Evolutionary conservation across 441 rosid genomes (phyloP), one percentile per base, ranked within the genome.

Genomic region (Pelargonium citronellum): DNA sequence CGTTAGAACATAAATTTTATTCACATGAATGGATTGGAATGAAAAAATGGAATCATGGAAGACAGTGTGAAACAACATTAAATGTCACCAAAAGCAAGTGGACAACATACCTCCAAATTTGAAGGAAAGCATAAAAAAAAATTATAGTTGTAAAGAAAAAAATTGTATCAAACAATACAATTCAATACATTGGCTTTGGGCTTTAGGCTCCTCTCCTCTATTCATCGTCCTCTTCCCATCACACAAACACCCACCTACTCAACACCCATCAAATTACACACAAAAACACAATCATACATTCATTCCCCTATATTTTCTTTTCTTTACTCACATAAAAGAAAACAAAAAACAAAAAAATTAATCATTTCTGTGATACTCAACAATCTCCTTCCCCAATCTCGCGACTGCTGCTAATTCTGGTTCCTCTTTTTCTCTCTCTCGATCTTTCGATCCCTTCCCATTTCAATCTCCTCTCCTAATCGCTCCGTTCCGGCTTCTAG

Each of bases 91-190:
- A 58, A 19, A 58, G 63, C 63, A 58, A 58, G 63, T 58, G 63
- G 63, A 58, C 63, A 58, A 58, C 13, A 8, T 58, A 58, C 30
- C 63, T 19, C 63, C 63, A 58, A 58, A 24, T 58, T 58, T 58
- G 30, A 58, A 17, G 63, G 63, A 10, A 58, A 34, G 39, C 39
- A 34, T 34, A 34, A 34, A 34, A 34, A 24, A 34, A 34, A 34
- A 3, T 3, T 1, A 34, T 34, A 34, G 6, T 34, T 3, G 39
- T 4, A 34, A 34, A 34, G 5, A 24, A 24, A n/a, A n/a, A 27
- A 27, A 27, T 27, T 27, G 30, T 27, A 27, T 1, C 30, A 34
- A 34, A 34, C 39, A 34, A 34, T 34, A 34, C 6, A 24, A 24
- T 24, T 1, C 30, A 34, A 34, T 34, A 34, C 6, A 34, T 34